phyloP scores from a whole-genome alignment of 2,329 filamentous ascomycete genomes.

The Chaetomium olivaceum region DNA sequence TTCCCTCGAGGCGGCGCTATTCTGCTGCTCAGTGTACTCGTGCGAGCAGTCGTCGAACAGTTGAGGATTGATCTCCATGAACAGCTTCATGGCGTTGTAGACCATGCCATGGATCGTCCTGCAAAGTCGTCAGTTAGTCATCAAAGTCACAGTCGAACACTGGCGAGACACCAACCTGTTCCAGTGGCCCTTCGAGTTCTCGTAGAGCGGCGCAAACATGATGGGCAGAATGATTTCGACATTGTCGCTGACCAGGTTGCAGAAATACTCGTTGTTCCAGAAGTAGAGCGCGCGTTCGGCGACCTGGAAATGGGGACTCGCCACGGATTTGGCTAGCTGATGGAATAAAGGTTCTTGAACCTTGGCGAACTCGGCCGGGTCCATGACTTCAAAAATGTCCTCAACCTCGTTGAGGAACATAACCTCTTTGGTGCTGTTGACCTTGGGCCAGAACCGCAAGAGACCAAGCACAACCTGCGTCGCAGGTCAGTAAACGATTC shows the following conservation, averaged over 20 bases:
- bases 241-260: slow-evolving; percentile 97
- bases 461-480: slow-evolving; percentile 84
- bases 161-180: slow-evolving; percentile 68
- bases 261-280: slow-evolving; percentile 99
- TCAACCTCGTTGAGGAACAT: slow-evolving; percentile 99
- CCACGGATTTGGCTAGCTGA: slow-evolving; percentile 95
- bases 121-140: slow-evolving; percentile 43
- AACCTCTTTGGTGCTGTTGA: slow-evolving; percentile 99
- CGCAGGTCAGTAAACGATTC: neutral
- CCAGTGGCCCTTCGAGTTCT: slow-evolving; percentile 99
- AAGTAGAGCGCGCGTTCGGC: slow-evolving; percentile 97
- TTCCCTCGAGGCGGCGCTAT: slow-evolving; percentile 83
- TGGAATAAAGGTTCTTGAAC: slow-evolving; percentile 97
- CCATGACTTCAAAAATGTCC: slow-evolving; percentile 99
- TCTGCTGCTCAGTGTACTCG: slow-evolving; percentile 95
- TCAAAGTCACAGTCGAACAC: neutral
- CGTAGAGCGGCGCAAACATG: slow-evolving; percentile 97
- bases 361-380: slow-evolving; percentile 96
- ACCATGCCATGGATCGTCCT: slow-evolving; percentile 99
- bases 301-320: slow-evolving; percentile 98
- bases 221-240: slow-evolving; percentile 98
- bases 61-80: slow-evolving; percentile 99
- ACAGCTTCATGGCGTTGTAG: slow-evolving; percentile 99
- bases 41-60: slow-evolving; percentile 98
- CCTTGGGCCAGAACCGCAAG: slow-evolving; percentile 97